Conservation (phyloP, 805 yeast species). For the Zygosaccharomyces siamensis region DNA sequence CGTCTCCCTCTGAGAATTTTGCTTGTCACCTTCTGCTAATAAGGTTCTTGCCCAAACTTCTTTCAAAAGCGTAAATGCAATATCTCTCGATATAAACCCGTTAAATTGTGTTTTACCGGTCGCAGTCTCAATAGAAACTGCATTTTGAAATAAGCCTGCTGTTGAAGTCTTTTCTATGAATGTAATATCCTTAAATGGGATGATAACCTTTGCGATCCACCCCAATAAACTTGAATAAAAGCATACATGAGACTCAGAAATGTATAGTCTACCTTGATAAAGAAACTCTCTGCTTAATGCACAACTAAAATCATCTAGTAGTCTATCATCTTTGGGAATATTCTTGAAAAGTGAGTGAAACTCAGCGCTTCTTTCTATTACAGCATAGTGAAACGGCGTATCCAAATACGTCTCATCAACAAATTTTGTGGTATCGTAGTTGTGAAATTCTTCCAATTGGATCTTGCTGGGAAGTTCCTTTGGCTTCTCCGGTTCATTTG, state of each 20-base stretch:
- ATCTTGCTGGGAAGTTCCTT: constrained; percentile 14
- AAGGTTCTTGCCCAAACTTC: constrained; percentile 53
- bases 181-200: constrained; percentile 66
- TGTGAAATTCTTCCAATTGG: constrained; percentile 8
- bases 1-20: background rate
- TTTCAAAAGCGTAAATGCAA: constrained; percentile 64
- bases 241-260: constrained; percentile 73
- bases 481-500: constrained; percentile 23
- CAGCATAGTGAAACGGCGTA: constrained; percentile 60
- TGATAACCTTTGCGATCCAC: constrained; percentile 78
- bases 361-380: constrained; percentile 59
- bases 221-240: constrained; percentile 79
- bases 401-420: constrained; percentile 53
- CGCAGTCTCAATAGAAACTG: constrained; percentile 65
- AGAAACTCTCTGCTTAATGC: constrained; percentile 83
- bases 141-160: constrained; percentile 88
- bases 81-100: constrained; percentile 77
- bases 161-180: constrained; percentile 68
- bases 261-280: constrained; percentile 80
- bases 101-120: constrained; percentile 74
- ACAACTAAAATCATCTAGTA: constrained; percentile 85
- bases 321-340: constrained; percentile 61
- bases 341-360: constrained; percentile 72
- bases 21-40: constrained; percentile 13
- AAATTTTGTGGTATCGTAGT: constrained; percentile 41